Conservation (phyloP, 805 yeast species). For the Myxozyma melibiosi region DNA sequence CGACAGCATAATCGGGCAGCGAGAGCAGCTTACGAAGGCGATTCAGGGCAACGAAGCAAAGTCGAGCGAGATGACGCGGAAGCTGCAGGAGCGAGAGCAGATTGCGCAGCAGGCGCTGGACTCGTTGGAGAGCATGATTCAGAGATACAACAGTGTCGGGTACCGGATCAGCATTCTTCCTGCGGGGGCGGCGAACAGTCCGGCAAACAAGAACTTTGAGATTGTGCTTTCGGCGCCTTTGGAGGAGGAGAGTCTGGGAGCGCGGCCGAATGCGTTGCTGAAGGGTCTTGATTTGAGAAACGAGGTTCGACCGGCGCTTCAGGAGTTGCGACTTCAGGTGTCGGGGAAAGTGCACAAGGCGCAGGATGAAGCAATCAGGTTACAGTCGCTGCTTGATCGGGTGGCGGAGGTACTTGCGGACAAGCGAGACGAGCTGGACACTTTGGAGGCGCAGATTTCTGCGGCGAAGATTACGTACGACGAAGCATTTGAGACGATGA, state of each 20-base stretch:
- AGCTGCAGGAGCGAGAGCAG: constrained; percentile 52
- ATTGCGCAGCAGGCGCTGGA: constrained; percentile 55
- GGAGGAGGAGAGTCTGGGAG: constrained; percentile 51
- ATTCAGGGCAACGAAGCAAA: constrained; percentile 52
- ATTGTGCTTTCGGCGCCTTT: constrained; percentile 47
- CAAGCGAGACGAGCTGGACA: constrained; percentile 58
- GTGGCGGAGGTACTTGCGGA: constrained; percentile 58
- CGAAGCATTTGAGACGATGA: constrained; percentile 57
- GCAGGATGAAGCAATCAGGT: constrained; percentile 59
- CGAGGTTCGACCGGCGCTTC: constrained; percentile 45
- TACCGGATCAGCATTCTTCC: constrained; percentile 50
- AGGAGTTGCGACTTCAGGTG: constrained; percentile 51
- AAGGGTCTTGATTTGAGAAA: constrained; percentile 46
- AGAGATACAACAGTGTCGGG: constrained; percentile 58
- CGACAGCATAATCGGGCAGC: constrained; percentile 62
- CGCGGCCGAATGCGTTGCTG: constrained; percentile 48
- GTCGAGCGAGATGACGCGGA: constrained; percentile 51
- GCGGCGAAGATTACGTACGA: constrained; percentile 57
- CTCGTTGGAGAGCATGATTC: constrained; percentile 54
- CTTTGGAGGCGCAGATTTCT: constrained; percentile 58
- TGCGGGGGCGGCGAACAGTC: constrained; percentile 34
- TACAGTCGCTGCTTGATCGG: constrained; percentile 62
- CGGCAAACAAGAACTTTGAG: constrained; percentile 42
- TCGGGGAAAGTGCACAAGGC: constrained; percentile 50
- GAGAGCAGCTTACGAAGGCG: constrained; percentile 58